A percentile compares a stretch with the other conserved stretches of the same genome.
phyloP scores from a whole-genome alignment of 1,284 basidiomycete genomes.

The Boletus sp. region DNA sequence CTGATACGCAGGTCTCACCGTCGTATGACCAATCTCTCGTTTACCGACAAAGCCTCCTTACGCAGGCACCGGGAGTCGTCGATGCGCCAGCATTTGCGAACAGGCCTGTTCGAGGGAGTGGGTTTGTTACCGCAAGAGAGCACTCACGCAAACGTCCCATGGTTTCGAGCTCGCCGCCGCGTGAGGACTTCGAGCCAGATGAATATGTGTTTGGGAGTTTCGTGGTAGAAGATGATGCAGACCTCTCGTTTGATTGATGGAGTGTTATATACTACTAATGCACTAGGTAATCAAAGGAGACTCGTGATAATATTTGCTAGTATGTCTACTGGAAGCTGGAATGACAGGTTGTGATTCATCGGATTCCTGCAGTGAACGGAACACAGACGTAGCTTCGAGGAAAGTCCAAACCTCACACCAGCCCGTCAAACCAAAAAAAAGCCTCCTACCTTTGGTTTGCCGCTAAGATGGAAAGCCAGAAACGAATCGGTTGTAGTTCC shows the following conservation, averaged over 20 bases:
- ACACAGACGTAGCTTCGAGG: not conserved
- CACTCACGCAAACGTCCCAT: conserved; percentile 29
- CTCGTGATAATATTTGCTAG: not conserved
- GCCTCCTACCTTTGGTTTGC: not conserved
- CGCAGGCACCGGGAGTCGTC: conserved; percentile 54
- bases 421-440: not conserved
- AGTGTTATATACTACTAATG: conserved; percentile 5
- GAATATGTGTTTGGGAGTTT: conserved; percentile 73
- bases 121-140: conserved; percentile 33
- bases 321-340: not conserved
- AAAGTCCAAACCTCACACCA: not conserved
- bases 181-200: conserved; percentile 49
- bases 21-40: conserved; percentile 71
- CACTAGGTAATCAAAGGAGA: not conserved
- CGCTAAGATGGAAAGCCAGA: not conserved
- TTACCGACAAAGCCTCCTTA: conserved; percentile 69
- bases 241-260: conserved; percentile 37
- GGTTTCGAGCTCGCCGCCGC: conserved; percentile 61
- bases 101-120: conserved; percentile 46
- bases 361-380: not conserved
- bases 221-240: conserved; percentile 70
- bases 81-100: conserved; percentile 53
- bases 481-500: no score
- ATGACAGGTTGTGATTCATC: not conserved
- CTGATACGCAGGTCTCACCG: conserved; percentile 70